phyloP scores from a whole-genome alignment of 148 eudicot genomes.

The Amaranthus hypochondriacus region DNA sequence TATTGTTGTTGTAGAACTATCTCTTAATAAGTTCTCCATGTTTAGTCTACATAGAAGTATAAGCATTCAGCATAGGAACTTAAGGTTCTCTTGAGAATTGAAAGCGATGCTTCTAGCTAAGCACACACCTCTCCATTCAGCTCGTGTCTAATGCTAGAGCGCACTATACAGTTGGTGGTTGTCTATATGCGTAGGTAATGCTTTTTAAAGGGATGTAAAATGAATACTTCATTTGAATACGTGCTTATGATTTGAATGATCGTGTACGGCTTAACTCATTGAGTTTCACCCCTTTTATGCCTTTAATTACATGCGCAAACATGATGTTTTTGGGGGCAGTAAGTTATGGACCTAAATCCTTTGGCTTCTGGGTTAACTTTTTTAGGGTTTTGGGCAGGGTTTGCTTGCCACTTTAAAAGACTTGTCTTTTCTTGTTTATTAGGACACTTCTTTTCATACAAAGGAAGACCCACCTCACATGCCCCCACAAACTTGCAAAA shows the following conservation, averaged over 20 bases:
- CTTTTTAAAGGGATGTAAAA: conserved; percentile 1
- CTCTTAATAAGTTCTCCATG: too few relatives aligned
- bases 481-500: conserved; percentile 27
- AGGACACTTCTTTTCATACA: conserved; percentile 28
- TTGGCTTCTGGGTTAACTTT: conserved; percentile 10
- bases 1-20: too few relatives aligned
- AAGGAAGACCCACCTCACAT: conserved; percentile 27
- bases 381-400: conserved; percentile 23
- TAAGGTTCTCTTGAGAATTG: too few relatives aligned
- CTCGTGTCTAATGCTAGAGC: too few relatives aligned
- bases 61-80: too few relatives aligned
- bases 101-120: too few relatives aligned
- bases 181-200: neutral
- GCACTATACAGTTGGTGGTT: neutral
- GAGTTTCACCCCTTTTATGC: neutral
- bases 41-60: too few relatives aligned
- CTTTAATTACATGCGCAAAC: conserved; percentile 4
- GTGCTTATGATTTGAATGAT: conserved; percentile 2
- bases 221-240: neutral
- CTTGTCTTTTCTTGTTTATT: conserved; percentile 9
- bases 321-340: conserved; percentile 19
- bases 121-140: too few relatives aligned
- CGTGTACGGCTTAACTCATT: neutral
- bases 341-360: conserved; percentile 26
- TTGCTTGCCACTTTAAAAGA: conserved; percentile 32